Evolutionary conservation across 2,329 filamentous ascomycete species (phyloP).

Genomic region (Alternaria rosae): DNA sequence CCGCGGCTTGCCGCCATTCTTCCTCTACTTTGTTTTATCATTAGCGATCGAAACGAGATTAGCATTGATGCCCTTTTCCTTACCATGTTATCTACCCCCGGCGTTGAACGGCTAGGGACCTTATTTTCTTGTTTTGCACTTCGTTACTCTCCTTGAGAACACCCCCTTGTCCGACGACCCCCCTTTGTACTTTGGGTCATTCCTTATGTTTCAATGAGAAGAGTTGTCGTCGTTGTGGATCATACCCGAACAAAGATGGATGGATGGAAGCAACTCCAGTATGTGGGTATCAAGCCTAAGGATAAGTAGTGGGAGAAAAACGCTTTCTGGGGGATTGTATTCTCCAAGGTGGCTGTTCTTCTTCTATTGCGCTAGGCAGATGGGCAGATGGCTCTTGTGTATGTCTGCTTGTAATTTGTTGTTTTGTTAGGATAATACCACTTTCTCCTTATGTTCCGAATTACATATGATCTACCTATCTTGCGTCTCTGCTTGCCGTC

Average conservation of each 20-base stretch:
- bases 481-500: neutral
- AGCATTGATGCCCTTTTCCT: slow-evolving; percentile 28
- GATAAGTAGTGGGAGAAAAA: neutral
- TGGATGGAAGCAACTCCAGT: slow-evolving; percentile 1
- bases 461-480: neutral
- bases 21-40: slow-evolving; percentile 16
- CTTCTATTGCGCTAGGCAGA: slow-evolving; percentile 1
- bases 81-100: slow-evolving; percentile 8
- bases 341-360: neutral
- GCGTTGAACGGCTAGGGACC: slow-evolving; percentile 11
- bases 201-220: slow-evolving; percentile 2
- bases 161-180: slow-evolving; percentile 8
- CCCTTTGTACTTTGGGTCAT: neutral
- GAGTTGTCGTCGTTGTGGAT: slow-evolving; percentile 1
- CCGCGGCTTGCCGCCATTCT: neutral
- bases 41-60: slow-evolving; percentile 21
- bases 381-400: slow-evolving; percentile 9
- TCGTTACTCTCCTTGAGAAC: slow-evolving; percentile 16
- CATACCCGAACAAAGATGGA: slow-evolving; percentile 4
- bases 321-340: neutral
- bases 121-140: neutral
- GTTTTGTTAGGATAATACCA: slow-evolving; percentile 28
- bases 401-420: slow-evolving; percentile 24
- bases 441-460: slow-evolving; percentile 13
- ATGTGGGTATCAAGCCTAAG: neutral